These are phyloP conservation scores for Xanthoconium separans DNA, from an alignment of 1,284 basidiomycete genomes.

Conservation along the genomic window DNA sequence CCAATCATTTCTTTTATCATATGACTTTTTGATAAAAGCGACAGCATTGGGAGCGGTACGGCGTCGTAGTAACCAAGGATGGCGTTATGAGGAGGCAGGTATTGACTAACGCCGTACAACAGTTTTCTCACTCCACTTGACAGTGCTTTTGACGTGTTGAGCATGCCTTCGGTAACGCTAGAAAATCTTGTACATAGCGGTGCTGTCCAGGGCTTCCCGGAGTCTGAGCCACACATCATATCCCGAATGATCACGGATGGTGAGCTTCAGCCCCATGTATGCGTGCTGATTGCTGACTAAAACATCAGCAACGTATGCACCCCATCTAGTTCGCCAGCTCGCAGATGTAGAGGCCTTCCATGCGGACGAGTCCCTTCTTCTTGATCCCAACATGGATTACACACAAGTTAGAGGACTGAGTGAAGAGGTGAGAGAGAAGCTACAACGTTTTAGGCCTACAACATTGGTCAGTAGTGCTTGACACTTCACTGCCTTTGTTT, in stretches of 20 bases:
- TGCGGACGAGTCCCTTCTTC: slow-evolving; percentile 70
- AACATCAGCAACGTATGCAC: slow-evolving; percentile 45
- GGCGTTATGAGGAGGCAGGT: slow-evolving; percentile 59
- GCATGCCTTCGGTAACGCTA: slow-evolving; percentile 59
- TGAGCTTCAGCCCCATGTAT: slow-evolving; percentile 22
- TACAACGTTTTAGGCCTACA: slow-evolving; percentile 59
- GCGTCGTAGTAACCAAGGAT: slow-evolving; percentile 57
- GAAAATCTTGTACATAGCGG: slow-evolving; percentile 38
- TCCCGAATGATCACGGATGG: slow-evolving; percentile 73
- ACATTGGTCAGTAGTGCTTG: slow-evolving; percentile 58
- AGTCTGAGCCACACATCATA: slow-evolving; percentile 52
- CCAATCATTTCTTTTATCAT: not conserved
- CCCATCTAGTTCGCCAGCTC: slow-evolving; percentile 66
- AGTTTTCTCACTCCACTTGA: not conserved
- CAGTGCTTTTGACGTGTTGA: slow-evolving; percentile 76
- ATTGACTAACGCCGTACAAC: not conserved
- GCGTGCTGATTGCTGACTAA: not conserved
- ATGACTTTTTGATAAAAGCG: not conserved
- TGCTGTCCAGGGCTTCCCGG: slow-evolving; percentile 55
- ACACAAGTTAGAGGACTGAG: slow-evolving; percentile 65
- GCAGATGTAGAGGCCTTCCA: slow-evolving; percentile 77
- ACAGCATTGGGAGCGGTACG: slow-evolving; percentile 59
- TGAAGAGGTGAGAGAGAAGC: slow-evolving; percentile 70
- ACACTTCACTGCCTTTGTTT: not conserved
- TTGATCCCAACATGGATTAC: slow-evolving; percentile 76